phyloP scores from a whole-genome alignment of 2,329 filamentous ascomycete species.

The Apiospora saccharicola region DNA sequence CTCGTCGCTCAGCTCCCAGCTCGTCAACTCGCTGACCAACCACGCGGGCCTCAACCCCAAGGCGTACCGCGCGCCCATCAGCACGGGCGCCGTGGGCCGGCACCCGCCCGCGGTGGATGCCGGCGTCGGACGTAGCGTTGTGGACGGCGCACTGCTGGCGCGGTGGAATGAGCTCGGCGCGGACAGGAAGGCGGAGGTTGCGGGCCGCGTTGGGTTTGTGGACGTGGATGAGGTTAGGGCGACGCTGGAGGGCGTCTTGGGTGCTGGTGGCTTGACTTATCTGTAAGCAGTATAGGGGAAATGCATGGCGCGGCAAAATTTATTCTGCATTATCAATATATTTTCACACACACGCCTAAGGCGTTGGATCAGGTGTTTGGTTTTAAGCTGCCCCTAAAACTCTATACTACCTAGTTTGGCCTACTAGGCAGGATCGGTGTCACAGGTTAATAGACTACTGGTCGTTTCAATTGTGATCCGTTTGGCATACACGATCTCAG shows the following conservation, averaged over 20 bases:
- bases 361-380: background rate
- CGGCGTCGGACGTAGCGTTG: slow-evolving; percentile 68
- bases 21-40: slow-evolving; percentile 78
- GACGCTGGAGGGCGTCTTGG: slow-evolving; percentile 64
- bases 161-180: slow-evolving; percentile 80
- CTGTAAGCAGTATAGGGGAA: slow-evolving; percentile 37
- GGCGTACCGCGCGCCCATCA: slow-evolving; percentile 70
- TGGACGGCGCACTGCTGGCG: slow-evolving; percentile 80
- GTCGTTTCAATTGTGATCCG: background rate
- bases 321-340: background rate
- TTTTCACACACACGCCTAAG: background rate
- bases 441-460: background rate
- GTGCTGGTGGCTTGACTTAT: slow-evolving; percentile 62
- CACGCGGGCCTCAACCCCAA: slow-evolving; percentile 84
- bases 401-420: background rate
- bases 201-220: slow-evolving; percentile 73
- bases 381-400: background rate
- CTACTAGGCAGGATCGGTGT: background rate
- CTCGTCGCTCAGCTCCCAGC: slow-evolving; percentile 79
- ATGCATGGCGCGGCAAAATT: slow-evolving; percentile 8
- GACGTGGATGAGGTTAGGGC: slow-evolving; percentile 69
- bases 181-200: slow-evolving; percentile 74
- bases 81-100: slow-evolving; percentile 53
- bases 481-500: background rate
- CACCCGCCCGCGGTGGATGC: slow-evolving; percentile 62